Base-by-base conservation (phyloP, 1,139 yeast species). In the Candida pseudoviswanathii region DNA sequence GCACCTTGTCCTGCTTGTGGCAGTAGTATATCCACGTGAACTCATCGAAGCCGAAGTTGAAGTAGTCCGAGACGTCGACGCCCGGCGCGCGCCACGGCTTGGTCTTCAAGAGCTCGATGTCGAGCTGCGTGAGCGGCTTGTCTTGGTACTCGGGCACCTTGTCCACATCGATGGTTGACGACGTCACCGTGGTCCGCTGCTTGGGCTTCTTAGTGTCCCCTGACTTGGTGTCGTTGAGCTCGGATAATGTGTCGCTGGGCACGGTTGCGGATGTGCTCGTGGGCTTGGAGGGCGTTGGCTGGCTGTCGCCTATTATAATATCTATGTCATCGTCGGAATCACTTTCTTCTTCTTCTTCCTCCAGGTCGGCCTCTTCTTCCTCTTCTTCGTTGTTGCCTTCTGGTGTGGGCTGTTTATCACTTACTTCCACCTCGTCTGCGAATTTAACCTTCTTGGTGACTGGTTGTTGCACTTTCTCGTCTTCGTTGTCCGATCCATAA, bases 21-120 rank as follows among this genome's bases (percentile, higher is more conserved):
- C 96, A 86, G 68, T 94, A 94, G 24, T 95, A 92, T 46, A 89
- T 84, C 99, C 99, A 94, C 11, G 97, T 88, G 56, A 89, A 81
- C 69, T 94, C 99, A 65, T 95, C 96, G 64, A 94, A 94, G 2
- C 99, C 99, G 61, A 86, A 94, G 68, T 94, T 94, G 75, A 94
- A 94, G 66, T 91, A 94, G 67, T 94, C 99, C 2, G 96, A 82
- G 41, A 89, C 74, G 67, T 94, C 97, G 2, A 97, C 96, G 46
- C 97, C 97, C 0, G 98, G 98, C 56, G 89, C 86, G 62, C 99
- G 80, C 99, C 99, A 94, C 2, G 99, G 99, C 70, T 95, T 95
- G 55, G 90, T 96, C 56, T 89, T 91, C 43, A 92, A 72, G 45
- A 85, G 86, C 55, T 89, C 96, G 21, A 92, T 77, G 56, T 89